These are phyloP conservation scores for Cladosporium sp. DNA, from an alignment of 2,329 filamentous ascomycete genomes.

Conservation along the genomic window DNA sequence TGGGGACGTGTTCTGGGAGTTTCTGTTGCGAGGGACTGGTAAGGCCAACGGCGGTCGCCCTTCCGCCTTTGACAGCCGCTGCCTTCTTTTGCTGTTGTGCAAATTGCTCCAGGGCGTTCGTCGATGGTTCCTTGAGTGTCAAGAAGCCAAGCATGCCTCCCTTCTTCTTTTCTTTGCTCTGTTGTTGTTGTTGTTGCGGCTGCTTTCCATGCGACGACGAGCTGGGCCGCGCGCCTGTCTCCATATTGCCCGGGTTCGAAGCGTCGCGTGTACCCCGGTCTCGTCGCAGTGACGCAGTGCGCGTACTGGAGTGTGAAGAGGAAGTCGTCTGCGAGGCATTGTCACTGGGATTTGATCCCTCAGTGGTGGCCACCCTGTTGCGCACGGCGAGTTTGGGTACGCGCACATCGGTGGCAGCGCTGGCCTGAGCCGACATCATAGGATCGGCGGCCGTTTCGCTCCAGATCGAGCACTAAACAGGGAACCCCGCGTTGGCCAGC, in stretches of 20 bases:
- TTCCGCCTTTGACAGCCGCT: conserved; percentile 14
- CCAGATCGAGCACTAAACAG: background rate
- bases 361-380: conserved; percentile 8
- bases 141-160: conserved; percentile 42
- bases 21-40: conserved; percentile 41
- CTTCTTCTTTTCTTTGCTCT: conserved; percentile 29
- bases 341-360: background rate
- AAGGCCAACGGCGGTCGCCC: conserved; percentile 29
- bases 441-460: conserved; percentile 7
- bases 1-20: conserved; percentile 47
- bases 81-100: conserved; percentile 40
- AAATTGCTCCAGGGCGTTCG: conserved; percentile 43
- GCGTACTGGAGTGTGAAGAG: background rate
- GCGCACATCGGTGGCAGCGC: conserved; percentile 16
- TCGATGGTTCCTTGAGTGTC: conserved; percentile 47
- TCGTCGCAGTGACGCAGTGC: background rate
- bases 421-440: conserved; percentile 10
- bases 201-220: background rate
- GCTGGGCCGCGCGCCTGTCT: background rate
- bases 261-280: conserved; percentile 6
- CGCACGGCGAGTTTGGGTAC: conserved; percentile 25
- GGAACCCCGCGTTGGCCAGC: conserved; percentile 9
- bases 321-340: conserved; percentile 7
- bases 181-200: conserved; percentile 6
- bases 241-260: conserved; percentile 7